Evolutionary conservation across 495 filamentous ascomycete genomes (phyloP), one percentile per base, ranked within the genome.

Genomic region (Neurospora sp.): DNA sequence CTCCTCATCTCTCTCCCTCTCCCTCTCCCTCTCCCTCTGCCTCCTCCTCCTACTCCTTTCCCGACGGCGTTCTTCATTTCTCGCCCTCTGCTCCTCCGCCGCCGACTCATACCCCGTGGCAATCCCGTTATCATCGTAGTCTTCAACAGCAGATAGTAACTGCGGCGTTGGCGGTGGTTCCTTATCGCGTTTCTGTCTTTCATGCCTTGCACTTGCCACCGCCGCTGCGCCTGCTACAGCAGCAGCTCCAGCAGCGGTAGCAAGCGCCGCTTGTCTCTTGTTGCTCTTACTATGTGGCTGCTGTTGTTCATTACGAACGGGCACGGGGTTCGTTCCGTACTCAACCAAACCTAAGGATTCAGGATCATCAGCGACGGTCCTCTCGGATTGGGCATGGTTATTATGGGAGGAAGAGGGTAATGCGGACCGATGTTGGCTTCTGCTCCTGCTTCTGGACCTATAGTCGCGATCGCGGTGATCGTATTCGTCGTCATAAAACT

Each of bases 301-400:
- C 54, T 66, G 54, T 36, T 66, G 11, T 34, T 66, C 15, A 19
- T 34, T 7, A 34, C 19, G 11, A 66, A 66, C 78, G 78, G 86
- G 83, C 42, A 92, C 86, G 70, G 90, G 90, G 69, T 88, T 86
- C 62, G 88, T 86, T 74, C 92, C 93, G 83, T 95, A 95, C 81
- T 94, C 92, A 83, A 96, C 93, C 83, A 96, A 85, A 73, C 89
- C 91, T 85, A 89, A 81, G 54, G 28, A 66, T 81, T 90, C 88
- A 84, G 84, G 87, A 83, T 88, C 84, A 83, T 88, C 84, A 48
- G 82, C 89, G 81, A 88, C 86, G 75, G 54, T 66, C 54, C 54
- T 66, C 28, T 66, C 28, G 48, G 21, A 28, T 24, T 54, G 45
- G 21, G 21, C 48, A 59, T 59, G 21, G 5, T 15, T 28, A 31